Conservation (phyloP, 208 protist species). For the Tritrichomonas musculus region DNA sequence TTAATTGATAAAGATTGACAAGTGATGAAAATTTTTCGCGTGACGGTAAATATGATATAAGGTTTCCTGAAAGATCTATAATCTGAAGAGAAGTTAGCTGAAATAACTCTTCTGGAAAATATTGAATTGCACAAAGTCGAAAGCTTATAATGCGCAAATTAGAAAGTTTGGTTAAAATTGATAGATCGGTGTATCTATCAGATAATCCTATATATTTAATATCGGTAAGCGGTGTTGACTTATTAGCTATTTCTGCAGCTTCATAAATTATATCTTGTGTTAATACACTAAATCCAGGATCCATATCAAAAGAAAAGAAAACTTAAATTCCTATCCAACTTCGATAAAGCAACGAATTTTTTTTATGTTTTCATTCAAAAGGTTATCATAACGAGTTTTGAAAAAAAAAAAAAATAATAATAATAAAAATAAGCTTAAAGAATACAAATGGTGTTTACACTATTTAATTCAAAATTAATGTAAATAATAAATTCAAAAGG, state of each 20-base stretch:
- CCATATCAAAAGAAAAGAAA: no score
- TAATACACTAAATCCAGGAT: not conserved
- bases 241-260: not conserved
- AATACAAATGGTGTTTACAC: no score
- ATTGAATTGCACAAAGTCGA: not conserved
- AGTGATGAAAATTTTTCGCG: not conserved
- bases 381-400: no score
- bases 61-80: conserved; percentile 11
- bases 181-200: not conserved
- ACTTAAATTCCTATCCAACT: no score
- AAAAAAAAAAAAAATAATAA: no score
- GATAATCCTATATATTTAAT: not conserved
- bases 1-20: not conserved
- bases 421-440: no score
- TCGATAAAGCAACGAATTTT: no score
- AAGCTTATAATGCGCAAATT: not conserved
- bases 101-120: not conserved
- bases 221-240: not conserved
- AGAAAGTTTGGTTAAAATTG: not conserved
- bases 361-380: no score
- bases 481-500: no score
- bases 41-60: not conserved
- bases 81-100: not conserved
- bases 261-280: not conserved
- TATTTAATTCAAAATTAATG: no score